Evolutionary conservation across 2,329 filamentous ascomycete species (phyloP).

Genomic region (Cordyceps pruinosa): DNA sequence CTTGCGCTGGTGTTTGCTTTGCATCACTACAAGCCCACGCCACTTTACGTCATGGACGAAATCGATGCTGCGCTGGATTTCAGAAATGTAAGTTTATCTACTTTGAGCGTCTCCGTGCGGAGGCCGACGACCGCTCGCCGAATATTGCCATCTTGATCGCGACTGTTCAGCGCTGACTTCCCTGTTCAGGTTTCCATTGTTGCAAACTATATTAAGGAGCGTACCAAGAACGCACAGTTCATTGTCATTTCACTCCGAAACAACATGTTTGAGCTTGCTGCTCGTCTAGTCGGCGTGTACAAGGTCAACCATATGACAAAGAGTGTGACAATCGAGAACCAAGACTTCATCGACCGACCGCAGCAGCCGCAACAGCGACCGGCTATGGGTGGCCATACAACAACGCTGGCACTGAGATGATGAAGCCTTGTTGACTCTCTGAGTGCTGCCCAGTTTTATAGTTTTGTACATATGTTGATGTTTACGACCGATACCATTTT

Average conservation of each 20-base stretch:
- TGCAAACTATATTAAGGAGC: constrained; percentile 97
- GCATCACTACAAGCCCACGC: constrained; percentile 96
- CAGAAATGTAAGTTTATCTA: constrained; percentile 72
- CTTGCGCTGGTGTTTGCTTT: constrained; percentile 94
- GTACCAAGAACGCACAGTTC: constrained; percentile 98
- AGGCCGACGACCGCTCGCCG: background rate
- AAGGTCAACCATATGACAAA: constrained; percentile 99
- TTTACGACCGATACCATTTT: constrained; percentile 8
- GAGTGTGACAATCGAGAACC: constrained; percentile 83
- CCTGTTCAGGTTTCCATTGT: constrained; percentile 83
- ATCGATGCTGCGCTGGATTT: constrained; percentile 98
- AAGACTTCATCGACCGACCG: constrained; percentile 57
- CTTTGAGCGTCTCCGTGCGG: background rate
- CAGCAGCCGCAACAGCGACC: constrained; percentile 27
- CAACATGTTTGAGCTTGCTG: constrained; percentile 99
- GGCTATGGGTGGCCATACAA: constrained; percentile 23
- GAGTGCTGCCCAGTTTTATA: background rate
- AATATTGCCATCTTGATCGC: constrained; percentile 3
- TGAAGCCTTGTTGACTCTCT: background rate
- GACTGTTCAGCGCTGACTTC: background rate
- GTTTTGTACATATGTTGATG: constrained; percentile 12
- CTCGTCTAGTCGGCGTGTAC: constrained; percentile 91
- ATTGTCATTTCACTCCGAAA: constrained; percentile 96
- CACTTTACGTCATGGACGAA: constrained; percentile 98
- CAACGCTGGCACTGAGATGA: constrained; percentile 31